Percentiles rank a stretch among this genome's conserved stretches.
Evolutionary conservation across 768 basidiomycete genomes (phyloP).

Genomic region (Boletales sp.): DNA sequence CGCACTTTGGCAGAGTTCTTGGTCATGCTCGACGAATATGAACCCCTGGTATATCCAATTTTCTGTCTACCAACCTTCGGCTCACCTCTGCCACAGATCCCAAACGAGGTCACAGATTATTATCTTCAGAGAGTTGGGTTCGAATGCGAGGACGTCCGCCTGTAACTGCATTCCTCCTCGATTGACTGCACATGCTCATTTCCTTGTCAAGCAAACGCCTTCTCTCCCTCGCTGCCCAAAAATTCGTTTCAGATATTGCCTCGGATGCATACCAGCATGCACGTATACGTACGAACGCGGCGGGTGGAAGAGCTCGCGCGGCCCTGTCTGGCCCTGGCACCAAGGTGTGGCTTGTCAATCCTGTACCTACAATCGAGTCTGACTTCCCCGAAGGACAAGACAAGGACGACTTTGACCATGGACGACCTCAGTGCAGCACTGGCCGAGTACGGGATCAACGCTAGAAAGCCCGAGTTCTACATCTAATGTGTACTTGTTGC

Average conservation of each 20-base stretch:
- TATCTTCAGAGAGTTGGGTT: slow-evolving; percentile 96
- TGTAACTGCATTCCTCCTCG: slow-evolving; percentile 45
- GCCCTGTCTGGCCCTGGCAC: slow-evolving; percentile 52
- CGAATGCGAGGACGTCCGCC: slow-evolving; percentile 88
- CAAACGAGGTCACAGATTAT: slow-evolving; percentile 96
- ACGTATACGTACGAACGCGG: slow-evolving; percentile 86
- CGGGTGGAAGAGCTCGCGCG: slow-evolving; percentile 65
- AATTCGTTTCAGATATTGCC: slow-evolving; percentile 96
- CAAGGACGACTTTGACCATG: slow-evolving; percentile 93
- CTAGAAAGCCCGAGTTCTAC: slow-evolving; percentile 93
- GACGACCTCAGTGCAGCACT: slow-evolving; percentile 93
- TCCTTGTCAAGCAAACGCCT: slow-evolving; percentile 72
- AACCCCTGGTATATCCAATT: slow-evolving; percentile 71
- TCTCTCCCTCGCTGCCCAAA: slow-evolving; percentile 92
- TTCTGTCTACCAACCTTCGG: neutral
- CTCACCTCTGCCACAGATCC: slow-evolving; percentile 56
- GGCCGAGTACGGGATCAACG: slow-evolving; percentile 92
- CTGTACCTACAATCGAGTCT: slow-evolving; percentile 3
- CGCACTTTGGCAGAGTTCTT: slow-evolving; percentile 89
- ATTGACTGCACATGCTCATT: neutral
- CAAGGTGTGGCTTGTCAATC: slow-evolving; percentile 46
- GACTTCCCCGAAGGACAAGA: slow-evolving; percentile 62
- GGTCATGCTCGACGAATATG: slow-evolving; percentile 94
- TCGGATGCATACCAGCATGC: slow-evolving; percentile 98
- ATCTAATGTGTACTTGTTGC: slow-evolving; percentile 40